Evolutionary conservation across 805 yeast species (phyloP).

Genomic region (Starmerella vitae): DNA sequence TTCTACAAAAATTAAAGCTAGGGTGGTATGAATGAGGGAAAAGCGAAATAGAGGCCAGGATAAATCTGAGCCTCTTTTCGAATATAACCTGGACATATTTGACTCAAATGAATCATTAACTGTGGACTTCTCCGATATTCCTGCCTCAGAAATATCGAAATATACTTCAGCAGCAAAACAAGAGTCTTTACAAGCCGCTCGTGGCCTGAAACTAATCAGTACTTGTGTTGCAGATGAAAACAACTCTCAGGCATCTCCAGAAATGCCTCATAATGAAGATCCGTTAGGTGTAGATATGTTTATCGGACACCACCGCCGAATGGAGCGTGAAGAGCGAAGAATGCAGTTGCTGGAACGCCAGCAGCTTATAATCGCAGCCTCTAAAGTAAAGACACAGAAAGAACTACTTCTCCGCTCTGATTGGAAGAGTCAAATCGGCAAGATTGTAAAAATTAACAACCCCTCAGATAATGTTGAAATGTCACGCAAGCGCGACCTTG

Average conservation of each 20-base stretch:
- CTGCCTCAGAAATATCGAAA: slow-evolving; percentile 2
- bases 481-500: slow-evolving; percentile 36
- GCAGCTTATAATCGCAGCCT: slow-evolving; percentile 43
- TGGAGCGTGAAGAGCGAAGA: slow-evolving; percentile 52
- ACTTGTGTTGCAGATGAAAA: not conserved
- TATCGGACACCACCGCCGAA: slow-evolving; percentile 40
- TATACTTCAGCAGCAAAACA: slow-evolving; percentile 1
- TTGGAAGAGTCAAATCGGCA: slow-evolving; percentile 37
- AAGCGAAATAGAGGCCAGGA: slow-evolving; percentile 17
- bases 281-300: slow-evolving; percentile 33
- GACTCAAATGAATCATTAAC: slow-evolving; percentile 8
- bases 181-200: not conserved
- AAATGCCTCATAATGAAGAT: slow-evolving; percentile 24
- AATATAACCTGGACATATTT: slow-evolving; percentile 16
- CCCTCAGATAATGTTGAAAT: slow-evolving; percentile 38
- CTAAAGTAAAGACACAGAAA: slow-evolving; percentile 31
- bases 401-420: slow-evolving; percentile 35
- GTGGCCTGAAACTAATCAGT: not conserved
- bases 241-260: not conserved
- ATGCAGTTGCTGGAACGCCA: slow-evolving; percentile 44
- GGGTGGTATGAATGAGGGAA: slow-evolving; percentile 17
- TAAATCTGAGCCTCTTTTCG: slow-evolving; percentile 18
- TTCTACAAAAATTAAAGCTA: too few species aligned
- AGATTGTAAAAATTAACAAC: slow-evolving; percentile 40
- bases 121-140: slow-evolving; percentile 6